Evolutionary conservation across 1,284 basidiomycete genomes (phyloP).

Genomic region (Moesziomyces parantarcticus): DNA sequence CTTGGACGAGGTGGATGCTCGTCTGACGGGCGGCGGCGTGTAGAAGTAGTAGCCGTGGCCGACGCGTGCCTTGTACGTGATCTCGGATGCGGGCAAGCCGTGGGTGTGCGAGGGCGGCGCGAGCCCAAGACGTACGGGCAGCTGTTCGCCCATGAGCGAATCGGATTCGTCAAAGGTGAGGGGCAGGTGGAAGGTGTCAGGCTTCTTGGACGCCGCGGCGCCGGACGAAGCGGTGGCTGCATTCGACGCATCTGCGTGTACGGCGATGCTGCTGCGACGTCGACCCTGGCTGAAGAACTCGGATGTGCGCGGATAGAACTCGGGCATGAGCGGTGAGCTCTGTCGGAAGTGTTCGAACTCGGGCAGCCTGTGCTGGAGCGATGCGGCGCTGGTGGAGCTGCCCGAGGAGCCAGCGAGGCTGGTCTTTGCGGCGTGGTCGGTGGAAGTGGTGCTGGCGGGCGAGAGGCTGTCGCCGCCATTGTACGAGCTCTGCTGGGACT

Average conservation of each 20-base stretch:
- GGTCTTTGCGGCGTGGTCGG: slow-evolving; percentile 15
- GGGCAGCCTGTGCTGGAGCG: slow-evolving; percentile 35
- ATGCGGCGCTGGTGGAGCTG: slow-evolving; percentile 11
- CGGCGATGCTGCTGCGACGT: slow-evolving; percentile 30
- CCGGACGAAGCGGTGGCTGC: slow-evolving; percentile 1
- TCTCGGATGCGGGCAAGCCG: slow-evolving; percentile 17
- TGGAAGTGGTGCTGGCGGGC: slow-evolving; percentile 29
- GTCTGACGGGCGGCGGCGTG: slow-evolving; percentile 39
- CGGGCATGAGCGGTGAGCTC: slow-evolving; percentile 32
- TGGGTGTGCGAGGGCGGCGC: slow-evolving; percentile 45
- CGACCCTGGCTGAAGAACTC: slow-evolving; percentile 46
- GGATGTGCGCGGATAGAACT: slow-evolving; percentile 44
- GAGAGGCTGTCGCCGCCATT: slow-evolving; percentile 27
- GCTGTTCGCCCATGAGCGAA: slow-evolving; percentile 28
- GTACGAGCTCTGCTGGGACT: slow-evolving; percentile 31
- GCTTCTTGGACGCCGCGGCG: slow-evolving; percentile 15
- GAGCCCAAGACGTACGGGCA: slow-evolving; percentile 54
- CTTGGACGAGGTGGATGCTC: not conserved
- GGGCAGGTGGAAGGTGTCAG: slow-evolving; percentile 30
- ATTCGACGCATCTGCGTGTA: slow-evolving; percentile 9
- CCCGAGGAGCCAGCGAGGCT: slow-evolving; percentile 26
- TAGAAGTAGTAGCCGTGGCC: slow-evolving; percentile 55
- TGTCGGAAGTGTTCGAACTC: slow-evolving; percentile 51
- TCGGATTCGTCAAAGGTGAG: slow-evolving; percentile 35
- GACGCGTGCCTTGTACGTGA: slow-evolving; percentile 40